Base-by-base conservation (phyloP, 257 asterid species). In the Nicotiana knightiana region DNA sequence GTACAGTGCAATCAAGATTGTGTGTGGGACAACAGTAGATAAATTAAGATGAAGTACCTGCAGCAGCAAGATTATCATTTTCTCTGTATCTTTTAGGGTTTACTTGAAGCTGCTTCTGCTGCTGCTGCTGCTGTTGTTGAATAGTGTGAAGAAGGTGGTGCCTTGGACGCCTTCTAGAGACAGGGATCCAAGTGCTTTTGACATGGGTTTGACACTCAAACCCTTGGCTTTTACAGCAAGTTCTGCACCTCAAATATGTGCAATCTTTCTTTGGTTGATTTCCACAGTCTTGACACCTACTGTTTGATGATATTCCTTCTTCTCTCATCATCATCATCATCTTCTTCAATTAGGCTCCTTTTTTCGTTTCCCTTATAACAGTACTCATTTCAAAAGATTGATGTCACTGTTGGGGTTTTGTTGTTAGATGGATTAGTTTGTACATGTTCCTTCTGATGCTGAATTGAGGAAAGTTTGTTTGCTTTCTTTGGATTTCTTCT, bases 131-230 rank as follows among this genome's bases (percentile, higher is more conserved):
- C 35, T 82, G 85, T 16, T 58, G 67, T 63, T 37, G 71, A 76
- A 76, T 17, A 48, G 43, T 73, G 15, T 54, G 75, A 48, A 73
- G 54, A 0, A 81, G 91, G 43, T 85, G 94, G 46, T 88, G 87
- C 15, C 85, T 84, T 17, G 90, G 91, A 5, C 91, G 93, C 67
- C 96, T 37, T 28, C 70, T 83, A 0, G 92, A 85, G 28, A 91
- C 87, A n/a, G 98, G 97, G 6, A 92, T 87, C 98, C 98, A 93
- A 65, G 98, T 93, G 90, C 96, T 93, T 77, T 86, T 91, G 12
- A 92, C 91, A 84, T 93, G 98, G 4, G 97, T 93, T 76, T 86
- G 91, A 83, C 98, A 93, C 80, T 88, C 88, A 73, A 89, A 90
- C 12, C 94, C 94, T 65, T 91, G 90, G 85, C 78, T 87, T 80